Evolutionary conservation across 371 early-diverging fungal genomes (phyloP).

Genomic region (Mucor ambiguus): DNA sequence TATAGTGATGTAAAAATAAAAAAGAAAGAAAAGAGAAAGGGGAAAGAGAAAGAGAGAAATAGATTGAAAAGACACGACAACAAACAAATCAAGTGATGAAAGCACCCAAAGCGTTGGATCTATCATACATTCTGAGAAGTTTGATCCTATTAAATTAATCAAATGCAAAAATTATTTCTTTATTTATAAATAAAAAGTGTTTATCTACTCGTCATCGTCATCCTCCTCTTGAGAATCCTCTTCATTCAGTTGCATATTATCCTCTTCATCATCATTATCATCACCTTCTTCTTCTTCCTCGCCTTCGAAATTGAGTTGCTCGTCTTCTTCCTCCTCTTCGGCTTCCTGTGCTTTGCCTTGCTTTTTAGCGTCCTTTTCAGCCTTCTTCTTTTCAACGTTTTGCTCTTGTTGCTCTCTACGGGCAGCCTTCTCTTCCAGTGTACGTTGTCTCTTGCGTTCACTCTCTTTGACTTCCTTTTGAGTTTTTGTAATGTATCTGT

Average conservation of each 20-base stretch:
- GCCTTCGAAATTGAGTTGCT: not conserved
- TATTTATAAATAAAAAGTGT: not conserved
- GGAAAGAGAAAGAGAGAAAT: not conserved
- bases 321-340: slow-evolving; percentile 42
- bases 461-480: slow-evolving; percentile 68
- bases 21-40: not conserved
- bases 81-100: slow-evolving; percentile 6
- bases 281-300: slow-evolving; percentile 39
- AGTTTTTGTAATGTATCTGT: slow-evolving; percentile 73
- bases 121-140: not conserved
- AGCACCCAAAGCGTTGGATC: not conserved
- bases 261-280: slow-evolving; percentile 24
- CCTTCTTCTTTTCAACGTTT: slow-evolving; percentile 82
- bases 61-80: not conserved
- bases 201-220: slow-evolving; percentile 16
- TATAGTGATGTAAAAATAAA: slow-evolving; percentile 19
- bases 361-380: slow-evolving; percentile 55
- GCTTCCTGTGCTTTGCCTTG: slow-evolving; percentile 50
- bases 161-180: slow-evolving; percentile 4
- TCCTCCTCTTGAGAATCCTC: slow-evolving; percentile 44
- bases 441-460: slow-evolving; percentile 57
- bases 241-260: slow-evolving; percentile 37
- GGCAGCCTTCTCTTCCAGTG: slow-evolving; percentile 61
- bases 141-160: not conserved
- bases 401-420: slow-evolving; percentile 79